These are phyloP conservation scores for Wickerhamomyces xylosicus DNA, from an alignment of 805 yeast genomes.

Conservation along the genomic window DNA sequence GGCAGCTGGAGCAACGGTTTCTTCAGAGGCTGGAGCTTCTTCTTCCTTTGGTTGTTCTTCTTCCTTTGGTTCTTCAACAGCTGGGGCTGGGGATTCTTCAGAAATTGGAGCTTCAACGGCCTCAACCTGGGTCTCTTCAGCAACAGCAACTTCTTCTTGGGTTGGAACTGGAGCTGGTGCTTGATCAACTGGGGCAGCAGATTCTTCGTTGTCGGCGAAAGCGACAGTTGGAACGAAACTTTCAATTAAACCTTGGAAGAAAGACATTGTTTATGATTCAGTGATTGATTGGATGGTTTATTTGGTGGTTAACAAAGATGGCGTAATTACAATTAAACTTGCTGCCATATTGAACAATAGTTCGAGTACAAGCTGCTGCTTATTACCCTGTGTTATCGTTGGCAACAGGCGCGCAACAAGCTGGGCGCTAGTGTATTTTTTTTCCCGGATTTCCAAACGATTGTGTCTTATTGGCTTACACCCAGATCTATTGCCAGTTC, in stretches of 20 bases:
- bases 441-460: neutral
- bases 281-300: no score
- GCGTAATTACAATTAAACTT: no score
- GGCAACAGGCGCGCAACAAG: no score
- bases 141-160: slow-evolving; percentile 2
- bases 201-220: slow-evolving; percentile 46
- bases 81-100: slow-evolving; percentile 2
- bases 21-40: slow-evolving; percentile 7
- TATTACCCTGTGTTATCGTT: no score
- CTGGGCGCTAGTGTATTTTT: no score
- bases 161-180: slow-evolving; percentile 1
- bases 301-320: no score
- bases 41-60: slow-evolving; percentile 15
- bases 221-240: slow-evolving; percentile 69
- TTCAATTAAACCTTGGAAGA: slow-evolving; percentile 41
- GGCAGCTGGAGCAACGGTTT: slow-evolving; percentile 4
- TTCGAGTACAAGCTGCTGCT: no score
- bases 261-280: no score
- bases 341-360: no score
- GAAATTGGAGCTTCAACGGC: slow-evolving; percentile 2
- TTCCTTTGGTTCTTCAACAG: slow-evolving; percentile 3
- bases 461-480: slow-evolving; percentile 1
- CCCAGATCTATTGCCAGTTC: neutral
- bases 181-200: slow-evolving; percentile 4
- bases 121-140: neutral